Conservation (phyloP, 306 rosid species). For the Prosopis cineraria region DNA sequence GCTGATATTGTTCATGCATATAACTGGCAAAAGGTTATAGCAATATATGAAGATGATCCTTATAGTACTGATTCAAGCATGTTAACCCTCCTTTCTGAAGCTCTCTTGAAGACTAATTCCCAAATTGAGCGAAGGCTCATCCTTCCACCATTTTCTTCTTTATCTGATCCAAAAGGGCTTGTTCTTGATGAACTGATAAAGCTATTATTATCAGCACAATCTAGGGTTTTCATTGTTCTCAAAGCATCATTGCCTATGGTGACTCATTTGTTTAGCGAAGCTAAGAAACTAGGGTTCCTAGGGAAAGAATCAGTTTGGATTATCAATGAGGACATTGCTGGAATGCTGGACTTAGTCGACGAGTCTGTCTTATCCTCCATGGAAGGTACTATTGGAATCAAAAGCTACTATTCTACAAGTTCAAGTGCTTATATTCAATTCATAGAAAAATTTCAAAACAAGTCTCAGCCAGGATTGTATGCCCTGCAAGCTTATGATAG, state of each 20-base stretch:
- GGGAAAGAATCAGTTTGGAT: conserved; percentile 59
- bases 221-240: conserved; percentile 64
- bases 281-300: conserved; percentile 51
- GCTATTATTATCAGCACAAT: conserved; percentile 40
- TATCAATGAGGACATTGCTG: conserved; percentile 47
- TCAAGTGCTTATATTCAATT: conserved; percentile 41
- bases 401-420: conserved; percentile 38
- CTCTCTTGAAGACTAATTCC: conserved; percentile 48
- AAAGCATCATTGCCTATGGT: conserved; percentile 56
- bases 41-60: conserved; percentile 50
- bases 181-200: conserved; percentile 53
- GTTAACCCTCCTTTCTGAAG: conserved; percentile 55
- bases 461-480: conserved; percentile 43
- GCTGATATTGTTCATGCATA: conserved; percentile 42
- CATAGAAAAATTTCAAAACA: conserved; percentile 10
- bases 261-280: conserved; percentile 57
- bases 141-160: conserved; percentile 52
- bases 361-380: conserved; percentile 42
- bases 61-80: conserved; percentile 50
- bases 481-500: conserved; percentile 65
- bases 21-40: conserved; percentile 48
- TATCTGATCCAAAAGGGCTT: conserved; percentile 52
- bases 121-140: conserved; percentile 56
- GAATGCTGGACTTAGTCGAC: conserved; percentile 37
- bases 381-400: conserved; percentile 64